phyloP scores from a whole-genome alignment of 805 yeast species.

The Wickerhamiella cacticola region DNA sequence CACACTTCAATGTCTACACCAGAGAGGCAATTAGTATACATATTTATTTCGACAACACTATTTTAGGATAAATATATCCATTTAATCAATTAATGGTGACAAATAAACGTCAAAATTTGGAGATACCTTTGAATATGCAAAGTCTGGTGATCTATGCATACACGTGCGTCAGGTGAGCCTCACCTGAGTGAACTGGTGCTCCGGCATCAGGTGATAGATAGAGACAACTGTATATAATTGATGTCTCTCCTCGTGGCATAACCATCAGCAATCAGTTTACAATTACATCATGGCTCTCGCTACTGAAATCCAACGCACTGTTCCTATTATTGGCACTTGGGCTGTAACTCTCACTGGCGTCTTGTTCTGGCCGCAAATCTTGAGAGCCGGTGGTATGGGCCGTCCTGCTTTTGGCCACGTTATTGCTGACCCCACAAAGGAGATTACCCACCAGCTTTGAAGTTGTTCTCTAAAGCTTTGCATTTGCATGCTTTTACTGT shows the following conservation, averaged over 20 bases:
- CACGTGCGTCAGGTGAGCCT: slow-evolving; percentile 1
- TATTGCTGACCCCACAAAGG: neutral
- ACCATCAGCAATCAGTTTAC: neutral
- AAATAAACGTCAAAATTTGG: too few relatives aligned
- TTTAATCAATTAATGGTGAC: too few relatives aligned
- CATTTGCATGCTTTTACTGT: too few relatives aligned
- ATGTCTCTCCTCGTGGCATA: too few relatives aligned
- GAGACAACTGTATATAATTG: neutral
- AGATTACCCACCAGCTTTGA: slow-evolving; percentile 5
- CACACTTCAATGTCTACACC: too few relatives aligned
- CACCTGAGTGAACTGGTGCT: neutral
- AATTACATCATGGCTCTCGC: neutral
- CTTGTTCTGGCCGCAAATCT: slow-evolving; percentile 6
- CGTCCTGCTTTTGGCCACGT: neutral
- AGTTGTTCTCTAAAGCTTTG: too few relatives aligned
- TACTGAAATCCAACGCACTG: slow-evolving; percentile 6
- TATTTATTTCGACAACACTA: too few relatives aligned
- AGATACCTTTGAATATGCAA: neutral
- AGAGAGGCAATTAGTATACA: too few relatives aligned
- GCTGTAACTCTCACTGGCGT: slow-evolving; percentile 5
- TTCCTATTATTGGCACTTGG: slow-evolving; percentile 7
- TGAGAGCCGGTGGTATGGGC: neutral
- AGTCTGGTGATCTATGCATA: slow-evolving; percentile 1
- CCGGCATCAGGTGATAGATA: neutral
- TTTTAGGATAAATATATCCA: too few relatives aligned